Percentiles rank a stretch among this genome's conserved stretches.
Conservation (phyloP, 768 basidiomycete genomes). For the Collybia nuda region DNA sequence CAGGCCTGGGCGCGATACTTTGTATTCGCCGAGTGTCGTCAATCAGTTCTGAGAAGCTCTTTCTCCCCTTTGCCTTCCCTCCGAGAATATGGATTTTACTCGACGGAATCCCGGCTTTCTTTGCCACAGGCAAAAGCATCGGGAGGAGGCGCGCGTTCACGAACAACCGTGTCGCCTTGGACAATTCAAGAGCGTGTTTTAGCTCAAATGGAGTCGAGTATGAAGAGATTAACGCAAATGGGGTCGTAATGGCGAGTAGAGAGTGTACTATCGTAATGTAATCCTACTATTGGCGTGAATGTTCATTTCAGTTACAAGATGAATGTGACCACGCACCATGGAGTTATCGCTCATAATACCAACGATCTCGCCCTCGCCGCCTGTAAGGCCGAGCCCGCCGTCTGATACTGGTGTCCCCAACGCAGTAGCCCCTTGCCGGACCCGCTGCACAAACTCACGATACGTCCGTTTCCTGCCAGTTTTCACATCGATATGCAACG, state of each 20-base stretch:
- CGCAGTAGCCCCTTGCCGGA: slow-evolving; percentile 57
- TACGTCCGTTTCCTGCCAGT: slow-evolving; percentile 47
- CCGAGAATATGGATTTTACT: slow-evolving; percentile 49
- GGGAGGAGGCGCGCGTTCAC: slow-evolving; percentile 46
- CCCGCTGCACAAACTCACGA: slow-evolving; percentile 48
- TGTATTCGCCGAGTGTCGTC: slow-evolving; percentile 18
- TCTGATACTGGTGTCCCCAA: slow-evolving; percentile 42
- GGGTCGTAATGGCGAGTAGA: slow-evolving; percentile 46
- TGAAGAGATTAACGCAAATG: slow-evolving; percentile 52
- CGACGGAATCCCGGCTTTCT: slow-evolving; percentile 30
- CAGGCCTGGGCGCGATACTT: slow-evolving; percentile 6
- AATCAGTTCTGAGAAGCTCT: slow-evolving; percentile 43
- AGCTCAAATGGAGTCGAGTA: slow-evolving; percentile 60
- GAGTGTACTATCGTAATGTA: slow-evolving; percentile 50
- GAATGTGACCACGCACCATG: slow-evolving; percentile 41
- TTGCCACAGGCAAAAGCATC: slow-evolving; percentile 36
- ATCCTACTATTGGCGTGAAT: slow-evolving; percentile 38
- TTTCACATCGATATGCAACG: slow-evolving; percentile 52
- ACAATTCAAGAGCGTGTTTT: slow-evolving; percentile 45
- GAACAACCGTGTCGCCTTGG: slow-evolving; percentile 52
- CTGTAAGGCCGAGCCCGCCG: slow-evolving; percentile 57
- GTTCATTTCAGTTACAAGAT: not conserved
- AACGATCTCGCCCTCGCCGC: slow-evolving; percentile 53
- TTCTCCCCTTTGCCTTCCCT: slow-evolving; percentile 36
- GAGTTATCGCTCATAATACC: slow-evolving; percentile 74